Conservation (phyloP, 2,329 filamentous ascomycete genomes). For the Karstenula rhodostoma region DNA sequence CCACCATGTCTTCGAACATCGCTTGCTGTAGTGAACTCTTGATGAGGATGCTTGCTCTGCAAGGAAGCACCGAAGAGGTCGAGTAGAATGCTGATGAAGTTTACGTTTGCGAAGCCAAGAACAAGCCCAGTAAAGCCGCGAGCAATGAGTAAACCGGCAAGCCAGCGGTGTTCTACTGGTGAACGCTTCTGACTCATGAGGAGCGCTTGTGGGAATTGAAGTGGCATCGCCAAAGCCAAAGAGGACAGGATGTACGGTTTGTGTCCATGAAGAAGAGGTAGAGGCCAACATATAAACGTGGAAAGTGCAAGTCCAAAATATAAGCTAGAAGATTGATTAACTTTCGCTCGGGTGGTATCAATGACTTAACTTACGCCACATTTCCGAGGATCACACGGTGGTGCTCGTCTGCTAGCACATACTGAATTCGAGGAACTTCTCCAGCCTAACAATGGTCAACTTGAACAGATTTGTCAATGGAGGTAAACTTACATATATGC, state of each 20-base stretch:
- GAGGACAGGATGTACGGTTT: slow-evolving; percentile 79
- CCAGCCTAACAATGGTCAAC: slow-evolving; percentile 59
- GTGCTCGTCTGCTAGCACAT: slow-evolving; percentile 73
- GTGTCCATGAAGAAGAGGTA: slow-evolving; percentile 77
- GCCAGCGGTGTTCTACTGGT: slow-evolving; percentile 64
- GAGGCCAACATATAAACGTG: slow-evolving; percentile 75
- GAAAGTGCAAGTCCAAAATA: slow-evolving; percentile 76
- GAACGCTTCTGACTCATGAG: slow-evolving; percentile 66
- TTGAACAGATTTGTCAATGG: not conserved
- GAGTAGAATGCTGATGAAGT: slow-evolving; percentile 74
- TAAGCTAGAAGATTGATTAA: slow-evolving; percentile 50
- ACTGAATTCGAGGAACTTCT: slow-evolving; percentile 80
- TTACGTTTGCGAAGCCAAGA: slow-evolving; percentile 80
- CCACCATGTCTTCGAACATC: slow-evolving; percentile 79
- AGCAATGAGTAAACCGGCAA: slow-evolving; percentile 68
- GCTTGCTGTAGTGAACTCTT: slow-evolving; percentile 71
- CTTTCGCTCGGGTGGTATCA: not conserved
- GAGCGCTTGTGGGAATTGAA: slow-evolving; percentile 79
- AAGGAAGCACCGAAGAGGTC: slow-evolving; percentile 80
- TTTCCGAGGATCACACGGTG: slow-evolving; percentile 77
- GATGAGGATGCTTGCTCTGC: slow-evolving; percentile 75
- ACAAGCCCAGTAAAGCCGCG: slow-evolving; percentile 72
- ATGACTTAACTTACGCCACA: slow-evolving; percentile 58
- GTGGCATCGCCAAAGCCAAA: slow-evolving; percentile 72
- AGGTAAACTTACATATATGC: slow-evolving; percentile 66